These are phyloP conservation scores for Lunasporangiospora selenospora DNA, from an alignment of 192 early-diverging fungal genomes.

Conservation along the genomic window DNA sequence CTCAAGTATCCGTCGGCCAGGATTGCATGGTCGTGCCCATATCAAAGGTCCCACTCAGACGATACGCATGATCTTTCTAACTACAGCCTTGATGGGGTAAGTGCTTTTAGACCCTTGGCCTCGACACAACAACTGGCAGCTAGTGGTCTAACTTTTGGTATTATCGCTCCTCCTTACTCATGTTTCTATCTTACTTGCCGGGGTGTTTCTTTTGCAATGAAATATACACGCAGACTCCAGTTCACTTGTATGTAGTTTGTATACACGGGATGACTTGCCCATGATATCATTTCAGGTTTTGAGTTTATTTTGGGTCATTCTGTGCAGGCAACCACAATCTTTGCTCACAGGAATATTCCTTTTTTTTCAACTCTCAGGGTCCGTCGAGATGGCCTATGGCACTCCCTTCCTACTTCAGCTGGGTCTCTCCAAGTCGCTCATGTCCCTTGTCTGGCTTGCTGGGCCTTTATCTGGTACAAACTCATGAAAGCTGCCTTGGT, in stretches of 20 bases:
- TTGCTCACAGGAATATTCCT: conserved; percentile 3
- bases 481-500: background rate
- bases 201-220: background rate
- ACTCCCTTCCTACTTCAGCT: conserved; percentile 88
- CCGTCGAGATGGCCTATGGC: conserved; percentile 76
- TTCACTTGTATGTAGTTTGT: conserved; percentile 65
- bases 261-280: background rate
- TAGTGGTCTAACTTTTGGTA: too few species aligned
- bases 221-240: conserved; percentile 54
- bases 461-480: conserved; percentile 78
- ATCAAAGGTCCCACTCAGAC: conserved; percentile 51
- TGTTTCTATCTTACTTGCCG: too few species aligned
- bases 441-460: conserved; percentile 95
- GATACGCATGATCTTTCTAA: conserved; percentile 58
- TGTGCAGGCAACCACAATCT: background rate
- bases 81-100: conserved; percentile 62
- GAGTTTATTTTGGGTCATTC: too few species aligned
- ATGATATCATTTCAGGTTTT: conserved; percentile 31
- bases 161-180: too few species aligned
- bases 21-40: conserved; percentile 35
- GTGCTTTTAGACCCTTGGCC: too few species aligned
- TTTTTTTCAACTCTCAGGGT: conserved; percentile 54
- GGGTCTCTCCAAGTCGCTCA: conserved; percentile 79
- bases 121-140: too few species aligned
- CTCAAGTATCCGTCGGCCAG: too few species aligned